phyloP scores from a whole-genome alignment of 306 rosid species.

The Mimosa pudica region DNA sequence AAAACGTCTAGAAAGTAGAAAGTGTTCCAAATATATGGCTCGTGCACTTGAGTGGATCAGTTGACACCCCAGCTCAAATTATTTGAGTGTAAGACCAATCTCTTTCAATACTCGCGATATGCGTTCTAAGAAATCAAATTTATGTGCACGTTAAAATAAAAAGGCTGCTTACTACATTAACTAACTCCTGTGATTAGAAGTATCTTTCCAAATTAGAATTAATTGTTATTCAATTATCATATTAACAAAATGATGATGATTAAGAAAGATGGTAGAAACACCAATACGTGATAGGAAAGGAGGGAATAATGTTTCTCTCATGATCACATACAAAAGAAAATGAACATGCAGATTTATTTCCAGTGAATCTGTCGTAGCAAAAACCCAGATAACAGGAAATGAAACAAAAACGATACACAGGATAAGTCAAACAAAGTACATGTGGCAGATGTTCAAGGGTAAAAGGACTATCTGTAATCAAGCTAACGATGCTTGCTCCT shows the following conservation, averaged over 20 bases:
- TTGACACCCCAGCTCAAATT: no score
- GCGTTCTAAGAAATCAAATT: no score
- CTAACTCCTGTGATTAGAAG: no score
- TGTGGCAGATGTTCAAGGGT: conserved; percentile 13
- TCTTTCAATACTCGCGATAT: no score
- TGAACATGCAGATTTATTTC: neutral
- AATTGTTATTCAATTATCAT: neutral
- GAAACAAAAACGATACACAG: neutral
- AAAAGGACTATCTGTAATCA: conserved; percentile 36
- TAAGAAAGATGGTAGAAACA: neutral
- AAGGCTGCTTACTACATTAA: no score
- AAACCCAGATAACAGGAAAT: no score
- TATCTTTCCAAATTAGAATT: neutral
- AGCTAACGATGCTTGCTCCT: conserved; percentile 76
- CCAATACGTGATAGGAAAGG: neutral
- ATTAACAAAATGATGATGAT: neutral
- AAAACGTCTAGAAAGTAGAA: no score
- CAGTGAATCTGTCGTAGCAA: neutral
- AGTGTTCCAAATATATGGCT: no score
- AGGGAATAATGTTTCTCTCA: neutral
- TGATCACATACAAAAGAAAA: neutral
- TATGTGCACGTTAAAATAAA: no score
- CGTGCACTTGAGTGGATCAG: no score
- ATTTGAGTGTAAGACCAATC: no score
- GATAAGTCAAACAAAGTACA: neutral